phyloP scores from a whole-genome alignment of 768 basidiomycete genomes.

The Mycena polygramma region DNA sequence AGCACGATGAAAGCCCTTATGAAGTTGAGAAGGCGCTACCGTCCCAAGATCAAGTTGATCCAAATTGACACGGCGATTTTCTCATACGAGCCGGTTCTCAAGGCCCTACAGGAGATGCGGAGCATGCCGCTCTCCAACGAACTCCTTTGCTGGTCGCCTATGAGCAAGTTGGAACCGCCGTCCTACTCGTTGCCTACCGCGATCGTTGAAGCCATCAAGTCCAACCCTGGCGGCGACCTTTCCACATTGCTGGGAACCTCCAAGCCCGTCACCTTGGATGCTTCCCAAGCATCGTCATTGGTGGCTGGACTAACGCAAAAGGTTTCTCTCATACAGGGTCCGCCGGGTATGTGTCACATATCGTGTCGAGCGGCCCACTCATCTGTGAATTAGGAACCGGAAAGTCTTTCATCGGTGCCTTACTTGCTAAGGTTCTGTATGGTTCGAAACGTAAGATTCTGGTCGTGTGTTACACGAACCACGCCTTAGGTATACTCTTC shows the following conservation, averaged over 20 bases:
- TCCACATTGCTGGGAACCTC: slow-evolving; percentile 50
- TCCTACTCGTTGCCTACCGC: slow-evolving; percentile 14
- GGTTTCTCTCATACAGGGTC: slow-evolving; percentile 77
- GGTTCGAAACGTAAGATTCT: slow-evolving; percentile 66
- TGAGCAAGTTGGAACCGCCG: slow-evolving; percentile 28
- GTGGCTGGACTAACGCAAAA: slow-evolving; percentile 67
- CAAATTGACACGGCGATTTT: slow-evolving; percentile 75
- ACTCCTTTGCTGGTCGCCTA: slow-evolving; percentile 62
- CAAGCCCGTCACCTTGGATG: slow-evolving; percentile 62
- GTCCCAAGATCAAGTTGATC: slow-evolving; percentile 56
- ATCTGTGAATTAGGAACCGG: slow-evolving; percentile 66
- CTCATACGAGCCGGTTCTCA: slow-evolving; percentile 74
- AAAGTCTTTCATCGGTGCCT: slow-evolving; percentile 79
- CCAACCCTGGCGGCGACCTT: slow-evolving; percentile 56
- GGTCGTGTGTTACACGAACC: slow-evolving; percentile 82
- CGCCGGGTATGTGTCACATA: slow-evolving; percentile 64
- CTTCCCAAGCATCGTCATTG: slow-evolving; percentile 61
- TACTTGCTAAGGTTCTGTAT: slow-evolving; percentile 72
- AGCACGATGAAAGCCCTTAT: slow-evolving; percentile 55
- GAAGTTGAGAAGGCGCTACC: slow-evolving; percentile 50
- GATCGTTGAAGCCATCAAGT: slow-evolving; percentile 44
- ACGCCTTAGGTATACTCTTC: slow-evolving; percentile 71
- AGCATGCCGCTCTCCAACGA: slow-evolving; percentile 63
- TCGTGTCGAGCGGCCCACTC: slow-evolving; percentile 3
- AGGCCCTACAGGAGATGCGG: slow-evolving; percentile 62